A percentile compares a stretch with the other conserved stretches of the same genome.
phyloP scores from a whole-genome alignment of 2,329 filamentous ascomycete genomes.

The Microsporum ferrugineum region DNA sequence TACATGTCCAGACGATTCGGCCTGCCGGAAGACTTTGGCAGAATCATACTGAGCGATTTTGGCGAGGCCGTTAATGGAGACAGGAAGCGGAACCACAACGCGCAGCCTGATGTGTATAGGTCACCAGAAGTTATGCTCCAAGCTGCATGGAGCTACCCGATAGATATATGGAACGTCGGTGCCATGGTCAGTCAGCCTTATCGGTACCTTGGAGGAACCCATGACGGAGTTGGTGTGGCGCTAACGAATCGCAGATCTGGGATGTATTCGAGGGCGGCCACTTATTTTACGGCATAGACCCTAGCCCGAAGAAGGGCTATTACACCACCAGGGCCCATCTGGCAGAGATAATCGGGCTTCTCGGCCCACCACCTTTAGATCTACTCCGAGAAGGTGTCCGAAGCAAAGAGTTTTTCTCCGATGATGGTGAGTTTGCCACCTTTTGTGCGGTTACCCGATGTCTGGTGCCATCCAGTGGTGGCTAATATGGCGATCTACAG shows the following conservation, averaged over 20 bases:
- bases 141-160: conserved; percentile 18
- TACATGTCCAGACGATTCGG: conserved; percentile 28
- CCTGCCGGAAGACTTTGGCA: conserved; percentile 18
- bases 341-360: conserved; percentile 19
- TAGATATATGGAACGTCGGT: conserved; percentile 25
- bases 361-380: conserved; percentile 21
- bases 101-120: conserved; percentile 30
- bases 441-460: background rate
- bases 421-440: conserved; percentile 23
- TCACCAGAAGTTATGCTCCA: conserved; percentile 23
- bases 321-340: conserved; percentile 22
- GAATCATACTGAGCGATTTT: conserved; percentile 27
- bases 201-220: background rate
- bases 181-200: conserved; percentile 15
- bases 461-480: conserved; percentile 5
- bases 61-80: conserved; percentile 25
- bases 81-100: conserved; percentile 27
- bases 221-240: background rate
- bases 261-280: conserved; percentile 12
- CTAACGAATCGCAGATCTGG: conserved; percentile 10
- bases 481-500: conserved; percentile 9
- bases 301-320: conserved; percentile 10
- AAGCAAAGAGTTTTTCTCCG: conserved; percentile 32
- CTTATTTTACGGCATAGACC: conserved; percentile 16
- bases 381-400: conserved; percentile 24